A percentile compares a stretch with the other conserved stretches of the same genome.
Conservation (phyloP, 2,329 filamentous ascomycete genomes). For the Exophiala sp. region DNA sequence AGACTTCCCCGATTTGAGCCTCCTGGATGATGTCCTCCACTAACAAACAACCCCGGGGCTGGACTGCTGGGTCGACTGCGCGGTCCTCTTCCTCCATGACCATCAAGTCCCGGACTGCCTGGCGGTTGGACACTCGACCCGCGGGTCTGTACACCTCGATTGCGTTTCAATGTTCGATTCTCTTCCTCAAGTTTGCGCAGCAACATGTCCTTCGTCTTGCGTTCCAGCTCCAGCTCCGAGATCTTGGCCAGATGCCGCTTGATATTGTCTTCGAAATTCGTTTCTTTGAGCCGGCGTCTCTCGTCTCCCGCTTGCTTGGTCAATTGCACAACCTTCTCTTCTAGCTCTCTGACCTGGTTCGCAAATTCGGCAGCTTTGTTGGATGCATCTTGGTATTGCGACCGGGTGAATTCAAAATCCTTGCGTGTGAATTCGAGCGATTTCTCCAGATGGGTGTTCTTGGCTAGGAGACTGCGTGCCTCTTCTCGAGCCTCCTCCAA, state of each 20-base stretch:
- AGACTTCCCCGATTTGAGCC: constrained; percentile 17
- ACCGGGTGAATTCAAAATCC: constrained; percentile 43
- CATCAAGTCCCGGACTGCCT: constrained; percentile 25
- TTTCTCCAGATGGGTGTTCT: constrained; percentile 34
- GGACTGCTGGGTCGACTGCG: constrained; percentile 28
- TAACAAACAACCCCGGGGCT: constrained; percentile 16
- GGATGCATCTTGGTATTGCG: constrained; percentile 45
- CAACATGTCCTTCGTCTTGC: constrained; percentile 37
- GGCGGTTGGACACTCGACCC: constrained; percentile 30
- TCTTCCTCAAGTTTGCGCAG: constrained; percentile 43
- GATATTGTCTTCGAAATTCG: constrained; percentile 35
- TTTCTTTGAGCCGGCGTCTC: constrained; percentile 35
- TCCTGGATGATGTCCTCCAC: constrained; percentile 2
- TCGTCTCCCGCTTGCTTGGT: constrained; percentile 37
- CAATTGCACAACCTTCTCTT: constrained; percentile 36
- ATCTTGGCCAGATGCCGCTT: constrained; percentile 36
- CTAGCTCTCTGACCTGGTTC: constrained; percentile 36
- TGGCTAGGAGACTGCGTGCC: constrained; percentile 18
- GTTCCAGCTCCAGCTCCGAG: constrained; percentile 35
- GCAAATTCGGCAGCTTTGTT: constrained; percentile 39
- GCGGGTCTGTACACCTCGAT: constrained; percentile 29
- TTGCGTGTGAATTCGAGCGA: constrained; percentile 39
- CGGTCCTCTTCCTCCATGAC: constrained; percentile 10
- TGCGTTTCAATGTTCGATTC: constrained; percentile 39
- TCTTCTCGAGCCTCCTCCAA: constrained; percentile 40